phyloP scores from a whole-genome alignment of 164 flowering plant genomes.

The Dillenia suffruticosa region DNA sequence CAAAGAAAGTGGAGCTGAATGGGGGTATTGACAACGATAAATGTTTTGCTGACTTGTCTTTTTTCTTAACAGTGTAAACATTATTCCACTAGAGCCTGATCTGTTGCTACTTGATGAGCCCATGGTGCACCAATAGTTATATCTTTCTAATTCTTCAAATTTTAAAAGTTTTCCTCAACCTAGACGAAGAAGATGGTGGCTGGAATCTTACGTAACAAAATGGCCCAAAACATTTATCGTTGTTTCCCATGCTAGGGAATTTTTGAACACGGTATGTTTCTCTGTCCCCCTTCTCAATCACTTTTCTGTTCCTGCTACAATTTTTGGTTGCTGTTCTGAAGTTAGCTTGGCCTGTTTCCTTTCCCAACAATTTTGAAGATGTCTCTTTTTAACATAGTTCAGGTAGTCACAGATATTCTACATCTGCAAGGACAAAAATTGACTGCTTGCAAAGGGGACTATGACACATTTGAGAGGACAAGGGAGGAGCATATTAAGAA shows the following conservation, averaged over 20 bases:
- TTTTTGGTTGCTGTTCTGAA: background rate
- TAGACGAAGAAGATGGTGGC: slow-evolving; percentile 37
- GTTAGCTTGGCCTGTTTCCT: background rate
- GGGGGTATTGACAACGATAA: slow-evolving; percentile 38
- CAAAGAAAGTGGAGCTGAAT: slow-evolving; percentile 35
- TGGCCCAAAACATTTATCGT: slow-evolving; percentile 98
- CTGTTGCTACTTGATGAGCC: slow-evolving; percentile 96
- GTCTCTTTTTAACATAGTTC: slow-evolving; percentile 6
- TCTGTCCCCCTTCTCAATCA: background rate
- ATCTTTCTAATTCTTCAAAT: too few species aligned
- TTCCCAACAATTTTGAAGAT: background rate
- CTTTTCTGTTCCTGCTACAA: background rate
- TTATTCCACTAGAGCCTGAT: slow-evolving; percentile 64
- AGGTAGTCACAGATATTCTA: slow-evolving; percentile 99
- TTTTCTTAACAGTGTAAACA: background rate
- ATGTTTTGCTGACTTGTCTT: background rate
- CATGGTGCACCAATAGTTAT: slow-evolving; percentile 39
- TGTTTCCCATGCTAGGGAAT: slow-evolving; percentile 99
- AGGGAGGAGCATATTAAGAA: slow-evolving; percentile 81
- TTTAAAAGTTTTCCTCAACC: background rate
- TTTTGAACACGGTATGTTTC: slow-evolving; percentile 74
- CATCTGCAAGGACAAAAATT: slow-evolving; percentile 84
- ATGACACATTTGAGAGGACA: slow-evolving; percentile 93
- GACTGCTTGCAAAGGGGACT: slow-evolving; percentile 74
- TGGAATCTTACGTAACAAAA: slow-evolving; percentile 81